Evolutionary conservation across 2,329 filamentous ascomycete species (phyloP).

Genomic region (Xylariaceae sp.): DNA sequence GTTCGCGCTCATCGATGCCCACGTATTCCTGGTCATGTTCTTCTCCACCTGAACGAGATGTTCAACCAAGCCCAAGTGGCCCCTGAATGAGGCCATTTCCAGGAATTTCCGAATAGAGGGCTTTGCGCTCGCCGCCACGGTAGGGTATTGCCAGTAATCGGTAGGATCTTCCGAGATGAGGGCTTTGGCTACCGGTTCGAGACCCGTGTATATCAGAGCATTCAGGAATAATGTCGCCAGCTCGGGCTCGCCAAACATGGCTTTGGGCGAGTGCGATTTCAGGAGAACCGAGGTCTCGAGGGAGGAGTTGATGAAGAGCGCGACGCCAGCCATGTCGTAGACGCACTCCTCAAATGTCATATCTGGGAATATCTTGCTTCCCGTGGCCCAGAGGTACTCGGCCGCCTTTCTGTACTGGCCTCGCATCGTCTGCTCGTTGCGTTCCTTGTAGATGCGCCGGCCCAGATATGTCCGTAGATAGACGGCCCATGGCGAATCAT

Average conservation of each 20-base stretch:
- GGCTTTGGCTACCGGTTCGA: constrained; percentile 16
- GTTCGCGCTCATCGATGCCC: constrained; percentile 13
- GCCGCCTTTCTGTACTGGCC: constrained; percentile 18
- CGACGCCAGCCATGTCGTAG: constrained; percentile 14
- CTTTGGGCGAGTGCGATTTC: constrained; percentile 13
- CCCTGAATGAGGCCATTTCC: constrained; percentile 16
- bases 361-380: constrained; percentile 15
- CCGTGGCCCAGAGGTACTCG: constrained; percentile 14
- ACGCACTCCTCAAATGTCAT: constrained; percentile 16
- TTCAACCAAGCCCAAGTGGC: constrained; percentile 15
- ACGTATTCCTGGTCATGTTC: constrained; percentile 11
- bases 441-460: constrained; percentile 15
- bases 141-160: constrained; percentile 19
- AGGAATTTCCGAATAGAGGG: constrained; percentile 16
- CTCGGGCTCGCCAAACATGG: constrained; percentile 14
- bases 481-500: constrained; percentile 15
- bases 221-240: constrained; percentile 18
- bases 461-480: constrained; percentile 16
- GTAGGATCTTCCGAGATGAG: constrained; percentile 17
- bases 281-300: constrained; percentile 15
- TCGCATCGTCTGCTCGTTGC: constrained; percentile 15
- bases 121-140: constrained; percentile 17
- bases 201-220: constrained; percentile 18
- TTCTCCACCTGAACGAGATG: constrained; percentile 16
- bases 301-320: constrained; percentile 19